phyloP scores from a whole-genome alignment of 305 asterid species.

The Fraxinus ornus region DNA sequence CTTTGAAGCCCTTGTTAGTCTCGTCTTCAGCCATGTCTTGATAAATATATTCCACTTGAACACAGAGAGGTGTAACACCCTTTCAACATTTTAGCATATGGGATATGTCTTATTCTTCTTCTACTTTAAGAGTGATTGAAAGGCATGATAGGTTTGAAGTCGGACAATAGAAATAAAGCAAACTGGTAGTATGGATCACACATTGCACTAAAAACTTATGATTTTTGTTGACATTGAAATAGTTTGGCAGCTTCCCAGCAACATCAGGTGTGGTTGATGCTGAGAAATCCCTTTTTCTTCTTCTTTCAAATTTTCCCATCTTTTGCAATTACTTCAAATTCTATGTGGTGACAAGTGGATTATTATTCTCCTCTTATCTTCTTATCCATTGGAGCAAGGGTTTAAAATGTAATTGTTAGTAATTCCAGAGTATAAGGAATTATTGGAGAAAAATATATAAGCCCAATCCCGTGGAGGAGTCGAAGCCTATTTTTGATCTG shows the following conservation, averaged over 20 bases:
- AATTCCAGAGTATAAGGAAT: neutral
- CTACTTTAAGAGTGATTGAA: neutral
- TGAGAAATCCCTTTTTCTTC: neutral
- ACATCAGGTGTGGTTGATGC: neutral
- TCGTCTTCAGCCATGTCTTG: neutral
- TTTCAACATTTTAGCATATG: neutral
- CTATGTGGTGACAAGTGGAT: neutral
- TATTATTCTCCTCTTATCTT: neutral
- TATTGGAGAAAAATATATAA: neutral
- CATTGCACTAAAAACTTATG: neutral
- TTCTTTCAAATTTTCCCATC: neutral
- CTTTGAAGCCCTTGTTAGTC: neutral
- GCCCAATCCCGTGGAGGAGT: neutral
- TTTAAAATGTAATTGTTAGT: neutral
- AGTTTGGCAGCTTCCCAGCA: neutral
- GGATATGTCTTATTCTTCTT: neutral
- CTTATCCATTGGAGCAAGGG: neutral
- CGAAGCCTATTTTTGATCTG: neutral
- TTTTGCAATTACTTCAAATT: neutral
- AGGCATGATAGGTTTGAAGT: neutral
- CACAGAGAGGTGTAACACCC: neutral
- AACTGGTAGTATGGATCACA: neutral
- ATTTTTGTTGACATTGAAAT: neutral
- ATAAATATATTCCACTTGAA: neutral
- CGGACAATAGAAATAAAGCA: neutral